Conservation (phyloP, 2,329 filamentous ascomycete species). For the Tolypocladium inflatum region DNA sequence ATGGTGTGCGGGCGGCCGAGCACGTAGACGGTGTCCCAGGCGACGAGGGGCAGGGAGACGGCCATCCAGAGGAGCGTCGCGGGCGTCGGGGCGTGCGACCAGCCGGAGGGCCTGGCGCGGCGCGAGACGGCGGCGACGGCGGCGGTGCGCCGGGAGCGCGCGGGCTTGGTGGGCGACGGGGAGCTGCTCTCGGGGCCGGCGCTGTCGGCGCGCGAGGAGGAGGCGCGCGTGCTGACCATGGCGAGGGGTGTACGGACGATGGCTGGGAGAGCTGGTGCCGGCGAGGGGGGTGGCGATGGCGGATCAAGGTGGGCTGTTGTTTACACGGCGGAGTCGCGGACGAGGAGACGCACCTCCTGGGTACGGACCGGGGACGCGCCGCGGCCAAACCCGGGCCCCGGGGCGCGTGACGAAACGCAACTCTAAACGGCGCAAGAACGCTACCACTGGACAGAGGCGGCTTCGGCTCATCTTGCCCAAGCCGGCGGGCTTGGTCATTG, state of each 20-base stretch:
- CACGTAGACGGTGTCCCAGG: constrained; percentile 76
- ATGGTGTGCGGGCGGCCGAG: constrained; percentile 73
- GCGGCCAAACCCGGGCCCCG: no score
- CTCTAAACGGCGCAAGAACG: no score
- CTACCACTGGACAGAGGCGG: no score
- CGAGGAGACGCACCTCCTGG: no score
- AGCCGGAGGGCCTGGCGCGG: constrained; percentile 11
- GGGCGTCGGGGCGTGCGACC: constrained; percentile 35
- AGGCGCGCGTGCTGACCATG: constrained; percentile 29
- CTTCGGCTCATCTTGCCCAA: no score
- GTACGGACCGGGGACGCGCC: no score
- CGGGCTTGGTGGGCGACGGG: constrained; percentile 7
- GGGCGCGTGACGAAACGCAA: no score
- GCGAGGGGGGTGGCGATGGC: neutral
- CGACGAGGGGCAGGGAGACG: constrained; percentile 66
- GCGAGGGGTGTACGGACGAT: neutral
- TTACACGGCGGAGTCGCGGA: neutral
- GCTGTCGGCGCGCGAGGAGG: constrained; percentile 21
- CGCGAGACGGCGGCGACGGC: constrained; percentile 6
- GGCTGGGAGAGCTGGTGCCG: neutral
- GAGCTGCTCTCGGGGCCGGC: constrained; percentile 12
- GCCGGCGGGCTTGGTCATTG: no score
- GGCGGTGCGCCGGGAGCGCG: neutral
- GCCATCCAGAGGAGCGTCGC: constrained; percentile 58
- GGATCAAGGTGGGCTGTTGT: neutral